A percentile compares a stretch with the other conserved stretches of the same genome.
These are phyloP conservation scores for Theobroma cacao DNA, from an alignment of 345 rosid species.

Conservation along the genomic window DNA sequence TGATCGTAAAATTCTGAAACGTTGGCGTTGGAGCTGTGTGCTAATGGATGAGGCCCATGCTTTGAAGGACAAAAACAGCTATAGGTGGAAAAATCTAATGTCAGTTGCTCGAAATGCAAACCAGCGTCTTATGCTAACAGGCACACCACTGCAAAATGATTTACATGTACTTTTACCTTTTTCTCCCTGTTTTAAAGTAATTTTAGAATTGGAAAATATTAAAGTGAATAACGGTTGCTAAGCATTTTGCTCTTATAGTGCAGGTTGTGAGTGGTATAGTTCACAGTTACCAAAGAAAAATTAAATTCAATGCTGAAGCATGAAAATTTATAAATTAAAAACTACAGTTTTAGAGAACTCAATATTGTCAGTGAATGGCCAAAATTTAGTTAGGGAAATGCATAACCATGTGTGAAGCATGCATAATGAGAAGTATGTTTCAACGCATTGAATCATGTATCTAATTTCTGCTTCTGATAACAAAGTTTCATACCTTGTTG, in stretches of 20 bases:
- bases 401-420: background rate
- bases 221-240: background rate
- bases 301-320: background rate
- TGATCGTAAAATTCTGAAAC: slow-evolving; percentile 83
- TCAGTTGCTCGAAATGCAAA: slow-evolving; percentile 88
- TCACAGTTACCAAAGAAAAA: background rate
- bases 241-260: background rate
- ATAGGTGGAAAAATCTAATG: slow-evolving; percentile 96
- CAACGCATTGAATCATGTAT: background rate
- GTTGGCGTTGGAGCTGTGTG: slow-evolving; percentile 97
- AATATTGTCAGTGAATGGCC: background rate
- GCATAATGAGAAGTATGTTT: background rate
- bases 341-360: background rate
- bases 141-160: slow-evolving; percentile 98
- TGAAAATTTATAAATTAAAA: background rate
- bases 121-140: slow-evolving; percentile 97
- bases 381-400: background rate
- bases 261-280: background rate
- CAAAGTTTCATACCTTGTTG: background rate
- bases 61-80: slow-evolving; percentile 90
- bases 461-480: background rate
- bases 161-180: slow-evolving; percentile 55
- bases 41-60: slow-evolving; percentile 99
- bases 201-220: background rate
- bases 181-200: background rate